Evolutionary conservation across 495 filamentous ascomycete species (phyloP).

Genomic region (Aspergillus bertholletiae): DNA sequence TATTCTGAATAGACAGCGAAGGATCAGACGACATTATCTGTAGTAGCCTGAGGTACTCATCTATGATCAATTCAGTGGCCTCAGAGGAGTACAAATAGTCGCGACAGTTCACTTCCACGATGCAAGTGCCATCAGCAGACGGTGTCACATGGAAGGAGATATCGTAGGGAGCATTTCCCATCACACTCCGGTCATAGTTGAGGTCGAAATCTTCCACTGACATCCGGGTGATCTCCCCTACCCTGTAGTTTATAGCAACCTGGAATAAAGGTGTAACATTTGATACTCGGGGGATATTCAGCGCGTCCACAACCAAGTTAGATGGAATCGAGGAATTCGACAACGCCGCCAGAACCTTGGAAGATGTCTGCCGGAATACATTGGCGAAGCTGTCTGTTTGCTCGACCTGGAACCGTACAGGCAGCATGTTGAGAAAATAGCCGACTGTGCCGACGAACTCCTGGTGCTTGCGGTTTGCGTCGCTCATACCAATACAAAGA

Average conservation of each 20-base stretch:
- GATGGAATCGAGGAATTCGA: slow-evolving; percentile 22
- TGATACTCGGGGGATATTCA: slow-evolving; percentile 12
- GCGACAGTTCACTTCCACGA: neutral
- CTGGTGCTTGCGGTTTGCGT: slow-evolving; percentile 31
- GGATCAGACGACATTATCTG: neutral
- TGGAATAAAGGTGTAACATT: slow-evolving; percentile 25
- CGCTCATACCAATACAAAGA: slow-evolving; percentile 25
- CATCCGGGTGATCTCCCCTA: slow-evolving; percentile 1
- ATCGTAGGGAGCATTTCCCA: slow-evolving; percentile 4
- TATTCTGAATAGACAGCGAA: neutral
- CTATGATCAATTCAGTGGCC: neutral
- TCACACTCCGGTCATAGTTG: neutral
- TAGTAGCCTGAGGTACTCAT: neutral
- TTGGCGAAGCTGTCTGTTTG: slow-evolving; percentile 28
- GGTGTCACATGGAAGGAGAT: slow-evolving; percentile 2
- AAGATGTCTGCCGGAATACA: slow-evolving; percentile 19
- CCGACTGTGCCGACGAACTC: slow-evolving; percentile 29
- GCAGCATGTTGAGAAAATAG: slow-evolving; percentile 41
- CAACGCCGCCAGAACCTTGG: slow-evolving; percentile 12
- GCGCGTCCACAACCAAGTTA: slow-evolving; percentile 21
- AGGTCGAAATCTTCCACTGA: slow-evolving; percentile 1
- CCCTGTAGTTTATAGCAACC: slow-evolving; percentile 27
- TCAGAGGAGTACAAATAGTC: slow-evolving; percentile 1
- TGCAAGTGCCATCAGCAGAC: neutral
- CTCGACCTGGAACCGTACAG: slow-evolving; percentile 29